Evolutionary conservation across 306 rosid genomes (phyloP).

Genomic region (Lupinus albus): DNA sequence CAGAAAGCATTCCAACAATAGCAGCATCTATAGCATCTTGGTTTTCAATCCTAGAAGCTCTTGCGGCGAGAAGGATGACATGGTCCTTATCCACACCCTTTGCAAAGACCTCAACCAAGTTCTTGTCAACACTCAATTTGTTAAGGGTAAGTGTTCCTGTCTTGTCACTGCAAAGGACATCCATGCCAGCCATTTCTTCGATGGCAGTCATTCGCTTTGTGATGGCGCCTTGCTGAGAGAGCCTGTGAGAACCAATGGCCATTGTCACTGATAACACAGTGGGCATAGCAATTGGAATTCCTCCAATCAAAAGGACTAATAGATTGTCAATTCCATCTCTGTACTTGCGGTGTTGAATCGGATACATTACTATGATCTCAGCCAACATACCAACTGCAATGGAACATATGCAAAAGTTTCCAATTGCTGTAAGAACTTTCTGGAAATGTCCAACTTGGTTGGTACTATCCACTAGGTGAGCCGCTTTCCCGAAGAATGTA

Average conservation of each 20-base stretch:
- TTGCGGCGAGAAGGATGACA: slow-evolving; percentile 81
- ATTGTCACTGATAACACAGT: slow-evolving; percentile 97
- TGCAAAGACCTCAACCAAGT: slow-evolving; percentile 78
- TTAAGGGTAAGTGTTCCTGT: slow-evolving; percentile 97
- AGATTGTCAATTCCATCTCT: slow-evolving; percentile 90
- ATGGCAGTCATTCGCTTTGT: slow-evolving; percentile 98
- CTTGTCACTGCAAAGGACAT: slow-evolving; percentile 97
- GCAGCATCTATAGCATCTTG: slow-evolving; percentile 99
- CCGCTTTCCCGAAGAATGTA: slow-evolving; percentile 98
- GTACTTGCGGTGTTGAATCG: slow-evolving; percentile 78
- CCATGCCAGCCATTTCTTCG: slow-evolving; percentile 99
- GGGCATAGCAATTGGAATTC: slow-evolving; percentile 99
- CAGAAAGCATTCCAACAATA: slow-evolving; percentile 98
- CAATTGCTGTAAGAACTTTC: slow-evolving; percentile 86
- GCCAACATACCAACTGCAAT: slow-evolving; percentile 85
- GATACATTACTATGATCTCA: slow-evolving; percentile 94
- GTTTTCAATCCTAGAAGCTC: slow-evolving; percentile 90
- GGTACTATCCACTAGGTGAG: slow-evolving; percentile 95
- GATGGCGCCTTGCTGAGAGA: slow-evolving; percentile 95
- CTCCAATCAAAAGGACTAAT: slow-evolving; percentile 92
- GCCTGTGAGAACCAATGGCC: slow-evolving; percentile 98
- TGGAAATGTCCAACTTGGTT: slow-evolving; percentile 99
- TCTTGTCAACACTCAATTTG: slow-evolving; percentile 86
- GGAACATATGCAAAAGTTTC: slow-evolving; percentile 94
- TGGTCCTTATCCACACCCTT: slow-evolving; percentile 91